Percentiles rank a stretch among this genome's conserved stretches.
These are phyloP conservation scores for Suillus subalutaceus DNA, from an alignment of 768 basidiomycete genomes.

Conservation along the genomic window DNA sequence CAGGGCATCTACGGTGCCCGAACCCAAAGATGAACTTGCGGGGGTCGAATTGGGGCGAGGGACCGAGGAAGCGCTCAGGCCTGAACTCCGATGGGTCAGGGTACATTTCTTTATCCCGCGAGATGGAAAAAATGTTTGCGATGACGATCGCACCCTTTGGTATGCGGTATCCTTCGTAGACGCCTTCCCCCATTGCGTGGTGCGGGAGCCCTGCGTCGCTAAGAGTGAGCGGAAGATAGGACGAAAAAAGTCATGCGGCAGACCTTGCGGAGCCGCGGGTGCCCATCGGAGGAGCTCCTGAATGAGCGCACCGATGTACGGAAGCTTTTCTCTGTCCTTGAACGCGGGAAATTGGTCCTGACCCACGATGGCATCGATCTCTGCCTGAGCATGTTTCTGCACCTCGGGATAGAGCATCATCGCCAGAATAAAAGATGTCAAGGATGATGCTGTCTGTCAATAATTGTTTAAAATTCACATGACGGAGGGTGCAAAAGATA, in stretches of 20 bases:
- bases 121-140: background rate
- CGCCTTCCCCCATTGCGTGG: background rate
- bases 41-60: background rate
- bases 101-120: background rate
- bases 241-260: background rate
- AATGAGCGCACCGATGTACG: slow-evolving; percentile 13
- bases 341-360: slow-evolving; percentile 24
- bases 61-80: background rate
- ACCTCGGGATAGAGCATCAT: slow-evolving; percentile 32
- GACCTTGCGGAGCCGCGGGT: slow-evolving; percentile 14
- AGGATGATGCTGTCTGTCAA: background rate
- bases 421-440: slow-evolving; percentile 22
- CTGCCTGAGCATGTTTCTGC: slow-evolving; percentile 28
- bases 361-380: slow-evolving; percentile 31
- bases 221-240: background rate
- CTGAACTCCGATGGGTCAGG: background rate
- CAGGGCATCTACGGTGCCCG: background rate
- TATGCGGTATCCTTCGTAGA: background rate
- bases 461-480: background rate
- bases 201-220: background rate
- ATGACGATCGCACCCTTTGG: background rate
- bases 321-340: slow-evolving; percentile 21
- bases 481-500: background rate
- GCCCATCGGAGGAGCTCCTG: slow-evolving; percentile 28
- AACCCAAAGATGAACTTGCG: background rate